Evolutionary conservation across 495 filamentous ascomycete species (phyloP), one percentile per base, ranked within the genome.

Genomic region (Patellaria atrata): DNA sequence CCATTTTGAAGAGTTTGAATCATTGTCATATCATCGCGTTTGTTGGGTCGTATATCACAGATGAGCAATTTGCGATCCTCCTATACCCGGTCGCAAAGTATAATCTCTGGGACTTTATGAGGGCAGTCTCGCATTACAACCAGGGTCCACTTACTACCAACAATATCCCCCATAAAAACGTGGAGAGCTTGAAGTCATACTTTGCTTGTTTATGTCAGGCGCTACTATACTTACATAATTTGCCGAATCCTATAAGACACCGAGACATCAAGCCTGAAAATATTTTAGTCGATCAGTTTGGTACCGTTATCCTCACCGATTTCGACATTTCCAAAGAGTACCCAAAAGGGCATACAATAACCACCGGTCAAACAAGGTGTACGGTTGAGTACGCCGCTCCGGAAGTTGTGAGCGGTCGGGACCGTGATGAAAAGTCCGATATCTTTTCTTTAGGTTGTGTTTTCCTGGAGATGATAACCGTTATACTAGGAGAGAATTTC

Each of bases 201-300:
- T 31, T 31, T 14, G 28, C 28, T 7, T 31, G 28, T 14, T 18
- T 31, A 11, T 31, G 28, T 9, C 28, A 31, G 3, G 28, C 28
- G 2, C 11, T 31, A 9, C 28, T 31, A 3, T 31, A 31, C 10
- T 18, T 31, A 2, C 28, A 31, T 31, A 18, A 31, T 2, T 18
- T 14, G 20, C 5, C 16, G 20, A 3, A 31, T 2, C 28, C 28
- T 11, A 31, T 31, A 5, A 31, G 20, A 18, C 28, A 31, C n/a
- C 28, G 28, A 4, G 28, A 31, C 14, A 31, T 31, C 28, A 31
- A 31, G 10, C 28, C 28, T 17, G 28, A 31, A 31, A 31, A 31
- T 31, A 31, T 31, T 2, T 18, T 31, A 5, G 20, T 31, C 20
- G 28, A 31, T 18, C 10, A 9, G 10, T 31, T 31, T 14, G 28